phyloP scores from a whole-genome alignment of 495 filamentous ascomycete species.

The Aspergillus kassunensis region DNA sequence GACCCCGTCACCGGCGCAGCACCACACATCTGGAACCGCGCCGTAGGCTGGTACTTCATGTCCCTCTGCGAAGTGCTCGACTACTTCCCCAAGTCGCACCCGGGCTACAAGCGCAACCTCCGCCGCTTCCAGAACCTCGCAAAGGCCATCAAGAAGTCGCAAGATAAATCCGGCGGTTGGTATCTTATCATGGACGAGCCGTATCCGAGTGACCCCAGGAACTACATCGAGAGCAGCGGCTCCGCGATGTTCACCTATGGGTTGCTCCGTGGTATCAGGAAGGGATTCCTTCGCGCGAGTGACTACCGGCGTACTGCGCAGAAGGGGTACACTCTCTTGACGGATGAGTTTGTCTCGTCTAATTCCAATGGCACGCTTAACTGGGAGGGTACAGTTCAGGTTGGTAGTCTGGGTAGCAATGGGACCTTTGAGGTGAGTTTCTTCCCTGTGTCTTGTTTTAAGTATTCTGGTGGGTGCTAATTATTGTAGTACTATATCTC shows the following conservation, averaged over 20 bases:
- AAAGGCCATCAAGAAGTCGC: slow-evolving; percentile 2
- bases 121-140: slow-evolving; percentile 14
- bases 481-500: slow-evolving; percentile 15
- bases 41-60: slow-evolving; percentile 19
- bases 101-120: slow-evolving; percentile 6
- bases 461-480: background rate
- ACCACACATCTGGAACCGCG: slow-evolving; percentile 15
- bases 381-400: slow-evolving; percentile 17
- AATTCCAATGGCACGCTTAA: slow-evolving; percentile 16
- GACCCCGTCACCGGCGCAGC: slow-evolving; percentile 15
- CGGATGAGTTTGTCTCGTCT: slow-evolving; percentile 1
- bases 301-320: slow-evolving; percentile 3
- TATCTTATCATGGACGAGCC: slow-evolving; percentile 16
- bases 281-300: slow-evolving; percentile 5
- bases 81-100: slow-evolving; percentile 11
- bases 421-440: slow-evolving; percentile 16
- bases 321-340: background rate
- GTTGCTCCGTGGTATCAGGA: slow-evolving; percentile 12
- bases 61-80: slow-evolving; percentile 15
- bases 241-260: slow-evolving; percentile 18
- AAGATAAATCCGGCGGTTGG: slow-evolving; percentile 15
- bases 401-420: slow-evolving; percentile 17
- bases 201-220: slow-evolving; percentile 9
- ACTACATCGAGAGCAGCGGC: slow-evolving; percentile 20
- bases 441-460: background rate